A percentile compares a stretch with the other conserved stretches of the same genome.
Conservation (phyloP, 2,329 filamentous ascomycete genomes). For the Phaeomoniella chlamydospora region DNA sequence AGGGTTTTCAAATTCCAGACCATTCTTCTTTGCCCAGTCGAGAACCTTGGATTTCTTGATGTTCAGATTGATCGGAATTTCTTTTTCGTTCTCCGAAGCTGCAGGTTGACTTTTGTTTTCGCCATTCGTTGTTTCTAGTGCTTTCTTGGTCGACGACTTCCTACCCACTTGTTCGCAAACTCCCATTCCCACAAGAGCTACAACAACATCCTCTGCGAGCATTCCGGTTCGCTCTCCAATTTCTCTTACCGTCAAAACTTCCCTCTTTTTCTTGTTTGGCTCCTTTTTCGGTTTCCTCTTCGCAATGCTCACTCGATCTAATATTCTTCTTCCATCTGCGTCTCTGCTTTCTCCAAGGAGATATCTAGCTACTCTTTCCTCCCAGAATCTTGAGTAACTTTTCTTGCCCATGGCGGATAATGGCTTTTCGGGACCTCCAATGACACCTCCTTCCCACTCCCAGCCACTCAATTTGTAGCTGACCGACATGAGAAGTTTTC, state of each 20-base stretch:
- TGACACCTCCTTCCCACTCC: conserved; percentile 48
- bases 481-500: conserved; percentile 77
- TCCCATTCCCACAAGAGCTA: conserved; percentile 66
- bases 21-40: conserved; percentile 50
- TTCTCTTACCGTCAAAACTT: conserved; percentile 50
- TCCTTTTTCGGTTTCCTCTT: conserved; percentile 21
- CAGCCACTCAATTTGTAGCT: conserved; percentile 82
- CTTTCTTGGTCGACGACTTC: conserved; percentile 32
- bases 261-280: conserved; percentile 20
- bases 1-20: conserved; percentile 47
- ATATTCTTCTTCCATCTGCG: conserved; percentile 14
- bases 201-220: conserved; percentile 66
- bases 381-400: conserved; percentile 79
- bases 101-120: not conserved
- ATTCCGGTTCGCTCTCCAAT: conserved; percentile 74
- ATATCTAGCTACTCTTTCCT: conserved; percentile 62
- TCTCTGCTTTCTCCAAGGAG: conserved; percentile 19
- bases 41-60: conserved; percentile 45
- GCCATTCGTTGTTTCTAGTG: conserved; percentile 17
- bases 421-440: conserved; percentile 89
- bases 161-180: conserved; percentile 36
- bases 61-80: conserved; percentile 21
- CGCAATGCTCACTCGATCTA: conserved; percentile 11
- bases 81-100: conserved; percentile 10
- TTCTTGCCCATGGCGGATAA: conserved; percentile 72